Evolutionary conservation across 306 rosid species (phyloP), one percentile per base, ranked within the genome.

Genomic region (Gillenia trifoliata): DNA sequence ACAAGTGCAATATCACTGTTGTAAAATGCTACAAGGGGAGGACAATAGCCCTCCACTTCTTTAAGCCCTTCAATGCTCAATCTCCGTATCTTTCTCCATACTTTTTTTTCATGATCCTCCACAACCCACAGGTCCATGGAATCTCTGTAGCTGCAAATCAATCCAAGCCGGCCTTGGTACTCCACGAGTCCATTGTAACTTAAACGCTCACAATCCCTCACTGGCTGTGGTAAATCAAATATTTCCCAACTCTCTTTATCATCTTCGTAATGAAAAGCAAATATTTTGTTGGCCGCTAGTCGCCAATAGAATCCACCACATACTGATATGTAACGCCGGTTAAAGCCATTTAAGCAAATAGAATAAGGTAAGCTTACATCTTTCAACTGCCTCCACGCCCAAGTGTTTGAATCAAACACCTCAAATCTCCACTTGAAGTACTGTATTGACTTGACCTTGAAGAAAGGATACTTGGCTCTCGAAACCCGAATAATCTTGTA

Each of bases 401-500:
- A 52, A 13, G 30, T 61, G 60, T 22, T 19, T 20, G 70, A 76
- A 17, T 76, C 40, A 8, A 56, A 76, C 26, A 31, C 36, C 75
- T 76, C 80, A 6, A 68, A 68, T 29, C 40, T 61, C 7, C n/a
- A 11, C 74, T 2, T 31, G 9, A 26, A 20, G 30, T 33, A 36
- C 6, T 0, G 45, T 20, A 8, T 50, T 50, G 23, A 50, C 56
- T 50, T 50, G 56, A 2, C 7, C 22, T 50, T 17, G 23, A 5
- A 50, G 10, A 50, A 5, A 17, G 56, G 61, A 69, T 23, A 20
- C 47, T 5, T 68, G 2, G 61, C 56, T 36, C 26, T 15, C 12
- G 70, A 69, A 1, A 77, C 45, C 4, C 54, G 70, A 15, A 77
- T 68, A 1, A 77, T 68, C 31, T 77, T 77, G 23, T 69, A 77